A percentile compares a stretch with the other conserved stretches of the same genome.
Evolutionary conservation across 2,329 filamentous ascomycete species (phyloP).

Genomic region (Microsporum audouinii): DNA sequence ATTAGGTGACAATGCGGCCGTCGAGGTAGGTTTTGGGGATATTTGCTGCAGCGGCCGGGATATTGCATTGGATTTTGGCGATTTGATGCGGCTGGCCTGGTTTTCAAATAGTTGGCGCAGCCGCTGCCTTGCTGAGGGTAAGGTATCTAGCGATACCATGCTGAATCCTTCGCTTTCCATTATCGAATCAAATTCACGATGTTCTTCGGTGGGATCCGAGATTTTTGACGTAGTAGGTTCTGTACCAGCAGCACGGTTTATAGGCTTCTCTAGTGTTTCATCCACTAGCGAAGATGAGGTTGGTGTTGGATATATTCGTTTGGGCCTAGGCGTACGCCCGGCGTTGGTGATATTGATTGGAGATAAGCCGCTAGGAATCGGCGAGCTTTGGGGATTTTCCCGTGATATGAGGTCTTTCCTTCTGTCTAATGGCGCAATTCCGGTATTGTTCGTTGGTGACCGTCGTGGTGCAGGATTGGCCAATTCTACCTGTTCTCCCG

Average conservation of each 20-base stretch:
- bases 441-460: conserved; percentile 15
- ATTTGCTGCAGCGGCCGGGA: background rate
- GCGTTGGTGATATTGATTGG: conserved; percentile 26
- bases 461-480: conserved; percentile 16
- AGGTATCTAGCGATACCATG: conserved; percentile 45
- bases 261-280: conserved; percentile 17
- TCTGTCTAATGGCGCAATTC: conserved; percentile 10
- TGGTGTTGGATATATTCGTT: conserved; percentile 30
- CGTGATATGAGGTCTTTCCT: conserved; percentile 24
- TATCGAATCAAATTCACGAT: conserved; percentile 43
- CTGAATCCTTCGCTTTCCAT: conserved; percentile 48
- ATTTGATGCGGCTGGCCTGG: background rate
- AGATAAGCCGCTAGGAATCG: conserved; percentile 20
- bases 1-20: background rate
- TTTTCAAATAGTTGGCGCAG: conserved; percentile 3
- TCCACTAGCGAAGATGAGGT: conserved; percentile 31
- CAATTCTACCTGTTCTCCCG: conserved; percentile 23
- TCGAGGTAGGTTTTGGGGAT: background rate
- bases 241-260: background rate
- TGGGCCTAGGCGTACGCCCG: conserved; percentile 23
- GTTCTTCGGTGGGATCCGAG: conserved; percentile 31
- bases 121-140: conserved; percentile 38
- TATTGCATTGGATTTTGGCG: background rate
- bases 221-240: background rate
- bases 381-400: conserved; percentile 25